Conservation (phyloP, 2,329 filamentous ascomycete species). For the Grosmannia serpens region DNA sequence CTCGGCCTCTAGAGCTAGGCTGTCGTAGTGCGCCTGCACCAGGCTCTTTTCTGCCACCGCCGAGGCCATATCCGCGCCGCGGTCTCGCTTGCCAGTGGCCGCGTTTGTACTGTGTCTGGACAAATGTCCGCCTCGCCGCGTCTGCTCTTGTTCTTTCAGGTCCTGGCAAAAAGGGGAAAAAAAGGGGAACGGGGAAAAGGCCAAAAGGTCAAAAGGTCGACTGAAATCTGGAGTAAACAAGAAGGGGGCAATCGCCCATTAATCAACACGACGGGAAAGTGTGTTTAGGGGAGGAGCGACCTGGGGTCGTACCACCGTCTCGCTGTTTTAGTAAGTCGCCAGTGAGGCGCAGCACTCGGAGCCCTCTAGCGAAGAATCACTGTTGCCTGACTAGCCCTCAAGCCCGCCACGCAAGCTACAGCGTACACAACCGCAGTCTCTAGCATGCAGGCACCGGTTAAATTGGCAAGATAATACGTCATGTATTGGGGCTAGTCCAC, state of each 20-base stretch:
- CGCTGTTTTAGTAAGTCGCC: background rate
- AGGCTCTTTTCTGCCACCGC: constrained; percentile 6
- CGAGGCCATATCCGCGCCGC: background rate
- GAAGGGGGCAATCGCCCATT: background rate
- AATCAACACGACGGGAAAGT: background rate
- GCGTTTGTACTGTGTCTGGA: background rate
- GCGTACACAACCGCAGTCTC: background rate
- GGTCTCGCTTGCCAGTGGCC: no score
- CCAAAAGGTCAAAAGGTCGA: no score
- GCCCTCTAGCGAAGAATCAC: background rate
- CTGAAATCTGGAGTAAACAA: background rate
- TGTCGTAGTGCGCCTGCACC: constrained; percentile 5
- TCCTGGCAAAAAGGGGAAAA: no score
- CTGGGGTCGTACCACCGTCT: background rate
- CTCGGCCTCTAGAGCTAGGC: background rate
- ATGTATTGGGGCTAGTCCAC: no score
- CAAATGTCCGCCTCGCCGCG: background rate
- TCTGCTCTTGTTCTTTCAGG: no score
- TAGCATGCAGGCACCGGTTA: no score
- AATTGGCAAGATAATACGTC: no score
- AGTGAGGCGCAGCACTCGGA: background rate
- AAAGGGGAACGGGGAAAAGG: no score
- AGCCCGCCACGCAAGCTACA: background rate
- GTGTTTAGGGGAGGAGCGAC: background rate
- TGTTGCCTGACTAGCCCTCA: background rate